A percentile compares a stretch with the other conserved stretches of the same genome.
Evolutionary conservation across 768 basidiomycete species (phyloP).

Genomic region (Terana coerulea): DNA sequence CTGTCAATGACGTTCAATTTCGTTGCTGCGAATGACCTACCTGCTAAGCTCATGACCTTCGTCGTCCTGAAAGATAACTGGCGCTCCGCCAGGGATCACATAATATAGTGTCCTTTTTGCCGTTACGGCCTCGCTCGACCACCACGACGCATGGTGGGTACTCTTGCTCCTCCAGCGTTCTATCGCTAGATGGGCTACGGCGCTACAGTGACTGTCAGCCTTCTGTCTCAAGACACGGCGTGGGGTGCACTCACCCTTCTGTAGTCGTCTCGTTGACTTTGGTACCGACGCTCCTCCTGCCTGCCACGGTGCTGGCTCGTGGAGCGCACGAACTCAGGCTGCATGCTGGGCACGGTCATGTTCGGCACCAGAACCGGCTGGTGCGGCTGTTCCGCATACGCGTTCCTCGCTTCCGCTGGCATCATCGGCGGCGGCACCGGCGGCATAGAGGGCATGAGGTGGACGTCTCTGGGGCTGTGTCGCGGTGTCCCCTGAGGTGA

Average conservation of each 20-base stretch:
- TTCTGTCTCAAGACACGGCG: neutral
- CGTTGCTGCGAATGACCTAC: slow-evolving; percentile 28
- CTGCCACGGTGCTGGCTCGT: neutral
- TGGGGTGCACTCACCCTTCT: neutral
- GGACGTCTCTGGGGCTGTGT: slow-evolving; percentile 11
- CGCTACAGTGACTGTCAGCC: neutral
- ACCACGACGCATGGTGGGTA: slow-evolving; percentile 28
- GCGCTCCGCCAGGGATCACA: slow-evolving; percentile 60
- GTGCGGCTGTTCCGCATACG: slow-evolving; percentile 14
- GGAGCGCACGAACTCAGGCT: slow-evolving; percentile 18
- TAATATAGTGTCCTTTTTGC: slow-evolving; percentile 40
- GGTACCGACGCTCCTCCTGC: slow-evolving; percentile 1
- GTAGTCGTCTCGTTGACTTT: neutral
- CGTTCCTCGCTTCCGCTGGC: slow-evolving; percentile 10
- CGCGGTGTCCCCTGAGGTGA: slow-evolving; percentile 19
- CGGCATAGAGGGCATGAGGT: neutral
- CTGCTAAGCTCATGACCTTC: slow-evolving; percentile 60
- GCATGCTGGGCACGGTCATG: slow-evolving; percentile 16
- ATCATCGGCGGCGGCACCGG: neutral
- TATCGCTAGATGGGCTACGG: neutral
- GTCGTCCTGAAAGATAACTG: slow-evolving; percentile 67
- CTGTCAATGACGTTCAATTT: neutral
- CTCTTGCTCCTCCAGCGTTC: slow-evolving; percentile 14
- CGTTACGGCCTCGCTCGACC: slow-evolving; percentile 25
- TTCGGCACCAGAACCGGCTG: slow-evolving; percentile 21